Evolutionary conservation across 192 early-diverging fungal species (phyloP), one percentile per base, ranked within the genome.

Genomic region (Kappamyces sp.): DNA sequence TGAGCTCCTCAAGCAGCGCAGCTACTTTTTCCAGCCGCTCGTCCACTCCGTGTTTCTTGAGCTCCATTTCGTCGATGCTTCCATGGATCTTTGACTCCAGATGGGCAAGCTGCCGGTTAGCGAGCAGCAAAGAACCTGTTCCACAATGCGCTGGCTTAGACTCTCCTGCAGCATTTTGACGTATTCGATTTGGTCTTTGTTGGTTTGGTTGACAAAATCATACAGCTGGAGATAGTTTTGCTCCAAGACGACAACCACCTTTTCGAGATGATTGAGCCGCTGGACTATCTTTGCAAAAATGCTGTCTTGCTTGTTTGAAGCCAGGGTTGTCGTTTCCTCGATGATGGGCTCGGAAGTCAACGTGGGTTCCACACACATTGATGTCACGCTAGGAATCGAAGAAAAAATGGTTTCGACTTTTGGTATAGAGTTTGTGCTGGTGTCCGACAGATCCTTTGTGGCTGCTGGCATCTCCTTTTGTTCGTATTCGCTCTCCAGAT

Each of bases 41-140:
- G 12, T 52, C 51, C 3, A 31, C 9, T 52, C 40, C 51, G 10
- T 13, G 37, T 10, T 23, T 52, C n/a, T 52, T 52, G n/a, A n/a
- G n/a, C n/a, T n/a, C n/a, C n/a, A n/a, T n/a, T 52, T 6, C 51
- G 40, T 52, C 40, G 37, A 52, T 40, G 38, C 41, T 55, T 55
- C 46, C 23, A 33, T 35, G 37, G 23, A 33, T 33, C 46, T 35
- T 3, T 55, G 5, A 5, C 41, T 55, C 23, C 15, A 33, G 41
- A 6, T 40, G 37, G 5, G 5, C 12, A 15, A 55, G 3, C 34
- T 55, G 35, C 3, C 32, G 43, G 7, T n/a, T 44, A 44, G 43
- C 46, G 23, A 55, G 34, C 15, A 13, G 9, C 2, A 9, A 15
- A 4, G 37, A 40, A 52, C 51, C n/a, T 31, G 51, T 23, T 55